phyloP scores from a whole-genome alignment of 2,329 filamentous ascomycete species.

The Fusarium staphyleae region DNA sequence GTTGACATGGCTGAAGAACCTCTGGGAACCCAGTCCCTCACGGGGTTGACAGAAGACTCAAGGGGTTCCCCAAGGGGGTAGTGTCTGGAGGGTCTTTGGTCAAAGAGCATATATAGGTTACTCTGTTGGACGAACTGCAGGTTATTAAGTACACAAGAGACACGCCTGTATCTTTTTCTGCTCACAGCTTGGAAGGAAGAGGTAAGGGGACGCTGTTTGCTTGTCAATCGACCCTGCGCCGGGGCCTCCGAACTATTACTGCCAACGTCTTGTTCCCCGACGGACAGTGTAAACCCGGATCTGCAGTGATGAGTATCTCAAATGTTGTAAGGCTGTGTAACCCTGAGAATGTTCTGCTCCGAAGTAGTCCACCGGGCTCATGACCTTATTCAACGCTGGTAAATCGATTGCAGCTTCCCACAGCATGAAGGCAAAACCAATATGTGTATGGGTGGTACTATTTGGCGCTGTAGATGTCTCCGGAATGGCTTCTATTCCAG shows the following conservation, averaged over 20 bases:
- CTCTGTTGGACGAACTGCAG: conserved; percentile 32
- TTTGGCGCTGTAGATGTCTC: conserved; percentile 16
- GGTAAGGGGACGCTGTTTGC: conserved; percentile 30
- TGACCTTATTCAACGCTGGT: conserved; percentile 32
- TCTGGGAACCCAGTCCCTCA: conserved; percentile 27
- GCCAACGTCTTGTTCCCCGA: conserved; percentile 21
- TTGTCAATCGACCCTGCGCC: conserved; percentile 32
- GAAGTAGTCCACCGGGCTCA: conserved; percentile 28
- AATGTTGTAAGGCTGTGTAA: conserved; percentile 35
- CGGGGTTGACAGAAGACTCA: conserved; percentile 24
- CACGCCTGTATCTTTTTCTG: conserved; percentile 23
- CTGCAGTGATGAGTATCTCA: conserved; percentile 27
- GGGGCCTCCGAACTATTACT: conserved; percentile 22
- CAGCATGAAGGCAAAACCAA: conserved; percentile 24
- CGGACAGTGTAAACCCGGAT: conserved; percentile 27
- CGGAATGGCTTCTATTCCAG: conserved; percentile 12
- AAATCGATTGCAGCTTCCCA: conserved; percentile 25
- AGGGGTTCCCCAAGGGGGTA: conserved; percentile 27
- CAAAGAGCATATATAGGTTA: conserved; percentile 39
- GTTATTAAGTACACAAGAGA: conserved; percentile 30
- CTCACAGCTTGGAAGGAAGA: conserved; percentile 8
- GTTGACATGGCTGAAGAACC: conserved; percentile 56
- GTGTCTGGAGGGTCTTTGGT: conserved; percentile 29
- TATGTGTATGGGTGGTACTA: conserved; percentile 13
- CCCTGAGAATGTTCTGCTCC: conserved; percentile 28